Evolutionary conservation across 1,284 basidiomycete species (phyloP).

Genomic region (Veloboletus limbatus): DNA sequence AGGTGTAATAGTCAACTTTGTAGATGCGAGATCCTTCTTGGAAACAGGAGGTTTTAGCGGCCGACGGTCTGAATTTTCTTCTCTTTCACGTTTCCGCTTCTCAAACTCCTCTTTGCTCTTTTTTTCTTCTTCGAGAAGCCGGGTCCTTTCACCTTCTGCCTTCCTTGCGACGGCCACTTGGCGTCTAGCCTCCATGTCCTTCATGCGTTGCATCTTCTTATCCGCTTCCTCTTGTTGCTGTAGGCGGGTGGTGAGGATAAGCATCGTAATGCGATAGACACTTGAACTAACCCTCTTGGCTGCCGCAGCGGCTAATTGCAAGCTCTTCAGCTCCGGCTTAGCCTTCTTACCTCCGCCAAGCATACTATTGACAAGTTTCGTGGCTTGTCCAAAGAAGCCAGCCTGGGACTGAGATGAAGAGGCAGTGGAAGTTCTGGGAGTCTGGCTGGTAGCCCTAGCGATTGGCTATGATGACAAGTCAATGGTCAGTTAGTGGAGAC

Average conservation of each 20-base stretch:
- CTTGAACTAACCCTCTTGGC: constrained; percentile 71
- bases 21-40: constrained; percentile 35
- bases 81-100: constrained; percentile 69
- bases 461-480: constrained; percentile 13
- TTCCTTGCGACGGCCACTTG: constrained; percentile 71
- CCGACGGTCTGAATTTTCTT: constrained; percentile 69
- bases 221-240: constrained; percentile 87
- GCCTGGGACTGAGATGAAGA: constrained; percentile 52
- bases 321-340: constrained; percentile 76
- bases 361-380: constrained; percentile 61
- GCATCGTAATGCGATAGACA: neutral
- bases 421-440: constrained; percentile 49
- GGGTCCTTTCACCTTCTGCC: constrained; percentile 72
- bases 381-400: constrained; percentile 66
- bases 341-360: constrained; percentile 61
- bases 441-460: constrained; percentile 45
- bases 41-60: constrained; percentile 39
- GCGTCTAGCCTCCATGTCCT: constrained; percentile 77
- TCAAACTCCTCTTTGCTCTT: constrained; percentile 70
- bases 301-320: constrained; percentile 74
- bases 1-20: constrained; percentile 39
- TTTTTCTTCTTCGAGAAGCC: constrained; percentile 61
- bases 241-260: constrained; percentile 8
- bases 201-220: constrained; percentile 70
- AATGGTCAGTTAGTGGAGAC: neutral